Percentiles rank a stretch among this genome's conserved stretches.
Evolutionary conservation across 1,284 basidiomycete species (phyloP).

Genomic region (Jaminaea rosea): DNA sequence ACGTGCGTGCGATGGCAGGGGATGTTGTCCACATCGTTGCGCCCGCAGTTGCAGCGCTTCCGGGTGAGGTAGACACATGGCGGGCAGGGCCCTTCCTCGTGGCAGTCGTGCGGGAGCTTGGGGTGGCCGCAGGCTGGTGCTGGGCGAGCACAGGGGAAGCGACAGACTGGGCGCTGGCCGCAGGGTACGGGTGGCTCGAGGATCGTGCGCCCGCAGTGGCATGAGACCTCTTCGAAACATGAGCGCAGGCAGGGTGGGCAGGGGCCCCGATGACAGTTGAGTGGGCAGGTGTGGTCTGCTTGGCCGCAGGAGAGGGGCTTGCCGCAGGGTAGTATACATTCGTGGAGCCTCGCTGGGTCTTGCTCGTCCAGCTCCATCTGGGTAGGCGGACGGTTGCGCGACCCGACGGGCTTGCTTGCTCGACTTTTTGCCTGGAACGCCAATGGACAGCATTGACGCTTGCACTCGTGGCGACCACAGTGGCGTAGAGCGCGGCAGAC

Average conservation of each 20-base stretch:
- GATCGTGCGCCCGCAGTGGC: slow-evolving; percentile 42
- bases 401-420: slow-evolving; percentile 13
- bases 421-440: slow-evolving; percentile 35
- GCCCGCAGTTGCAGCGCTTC: slow-evolving; percentile 39
- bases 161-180: slow-evolving; percentile 34
- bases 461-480: slow-evolving; percentile 38
- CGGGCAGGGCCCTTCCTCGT: slow-evolving; percentile 37
- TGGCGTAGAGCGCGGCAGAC: slow-evolving; percentile 35
- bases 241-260: slow-evolving; percentile 44
- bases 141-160: slow-evolving; percentile 38
- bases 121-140: slow-evolving; percentile 42
- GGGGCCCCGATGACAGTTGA: slow-evolving; percentile 40
- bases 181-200: slow-evolving; percentile 45
- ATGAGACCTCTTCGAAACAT: slow-evolving; percentile 40
- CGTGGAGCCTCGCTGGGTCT: slow-evolving; percentile 41
- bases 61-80: slow-evolving; percentile 43
- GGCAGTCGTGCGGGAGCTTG: slow-evolving; percentile 41
- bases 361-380: slow-evolving; percentile 25
- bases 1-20: slow-evolving; percentile 37
- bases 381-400: slow-evolving; percentile 9
- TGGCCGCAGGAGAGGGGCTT: slow-evolving; percentile 35
- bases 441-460: slow-evolving; percentile 37
- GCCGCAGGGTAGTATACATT: slow-evolving; percentile 31
- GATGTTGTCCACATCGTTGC: slow-evolving; percentile 34
- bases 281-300: slow-evolving; percentile 27